Evolutionary conservation across 1,284 basidiomycete species (phyloP).

Genomic region (Microbotryomycetes sp.): DNA sequence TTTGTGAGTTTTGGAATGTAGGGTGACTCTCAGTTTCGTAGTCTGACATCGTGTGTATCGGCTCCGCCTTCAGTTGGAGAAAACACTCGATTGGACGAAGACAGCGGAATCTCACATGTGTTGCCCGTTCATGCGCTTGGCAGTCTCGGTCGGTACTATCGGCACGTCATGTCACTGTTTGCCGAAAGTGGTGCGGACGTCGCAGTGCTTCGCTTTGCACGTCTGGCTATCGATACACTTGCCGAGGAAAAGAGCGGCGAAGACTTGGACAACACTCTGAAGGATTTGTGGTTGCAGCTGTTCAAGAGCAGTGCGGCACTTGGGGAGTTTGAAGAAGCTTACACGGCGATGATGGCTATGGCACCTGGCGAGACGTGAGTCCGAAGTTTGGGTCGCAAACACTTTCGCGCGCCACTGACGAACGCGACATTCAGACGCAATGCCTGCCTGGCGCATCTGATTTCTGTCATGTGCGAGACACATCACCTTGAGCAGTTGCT

Average conservation of each 20-base stretch:
- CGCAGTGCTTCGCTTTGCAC: conserved; percentile 66
- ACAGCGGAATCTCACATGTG: conserved; percentile 6
- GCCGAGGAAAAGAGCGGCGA: conserved; percentile 39
- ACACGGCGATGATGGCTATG: conserved; percentile 62
- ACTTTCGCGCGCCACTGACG: no score
- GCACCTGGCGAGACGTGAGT: conserved; percentile 52
- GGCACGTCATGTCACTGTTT: conserved; percentile 67
- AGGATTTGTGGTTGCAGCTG: conserved; percentile 66
- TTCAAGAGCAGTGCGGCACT: conserved; percentile 68
- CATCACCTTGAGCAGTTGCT: conserved; percentile 72
- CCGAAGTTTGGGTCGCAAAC: no score
- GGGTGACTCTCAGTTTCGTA: background rate
- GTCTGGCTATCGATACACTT: conserved; percentile 36
- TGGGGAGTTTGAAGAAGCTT: conserved; percentile 75
- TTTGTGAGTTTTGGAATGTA: conserved; percentile 54
- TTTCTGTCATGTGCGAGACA: conserved; percentile 89
- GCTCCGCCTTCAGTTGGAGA: background rate
- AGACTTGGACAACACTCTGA: conserved; percentile 51
- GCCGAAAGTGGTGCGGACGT: conserved; percentile 53
- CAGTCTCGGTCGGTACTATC: conserved; percentile 53
- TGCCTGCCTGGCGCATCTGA: conserved; percentile 69
- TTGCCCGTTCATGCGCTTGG: conserved; percentile 2
- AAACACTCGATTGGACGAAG: background rate
- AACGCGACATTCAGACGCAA: conserved; percentile 59
- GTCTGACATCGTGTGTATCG: background rate